phyloP scores from a whole-genome alignment of 768 basidiomycete genomes.

The Fomitopsis serialis region DNA sequence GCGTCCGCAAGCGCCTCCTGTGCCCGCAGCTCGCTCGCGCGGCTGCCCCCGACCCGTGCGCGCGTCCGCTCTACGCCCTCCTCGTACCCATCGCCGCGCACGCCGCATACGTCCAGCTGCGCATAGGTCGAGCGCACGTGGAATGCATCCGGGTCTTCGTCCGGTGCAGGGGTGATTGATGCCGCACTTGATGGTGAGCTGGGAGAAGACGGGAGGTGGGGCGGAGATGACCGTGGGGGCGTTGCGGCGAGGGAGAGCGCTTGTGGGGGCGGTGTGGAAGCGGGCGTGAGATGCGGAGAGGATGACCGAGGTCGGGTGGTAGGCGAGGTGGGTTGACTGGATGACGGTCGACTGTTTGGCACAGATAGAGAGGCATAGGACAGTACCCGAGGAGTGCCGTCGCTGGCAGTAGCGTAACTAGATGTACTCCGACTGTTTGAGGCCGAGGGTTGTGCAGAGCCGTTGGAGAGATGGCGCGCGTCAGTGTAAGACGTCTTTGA shows the following conservation, averaged over 20 bases:
- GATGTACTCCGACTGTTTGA: background rate
- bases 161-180: conserved; percentile 67
- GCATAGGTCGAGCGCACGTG: conserved; percentile 87
- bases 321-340: background rate
- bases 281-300: conserved; percentile 6
- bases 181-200: conserved; percentile 43
- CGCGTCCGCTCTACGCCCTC: conserved; percentile 93
- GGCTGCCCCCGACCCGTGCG: conserved; percentile 53
- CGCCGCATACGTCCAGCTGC: conserved; percentile 82
- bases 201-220: conserved; percentile 29
- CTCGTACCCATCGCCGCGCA: conserved; percentile 90
- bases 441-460: background rate
- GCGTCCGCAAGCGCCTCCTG: conserved; percentile 50
- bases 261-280: conserved; percentile 14
- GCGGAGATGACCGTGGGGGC: conserved; percentile 25
- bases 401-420: background rate
- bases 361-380: background rate
- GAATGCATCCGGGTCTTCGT: conserved; percentile 78
- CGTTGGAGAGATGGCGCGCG: background rate
- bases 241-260: conserved; percentile 7
- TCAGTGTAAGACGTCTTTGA: background rate
- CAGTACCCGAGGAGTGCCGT: background rate
- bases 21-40: conserved; percentile 55
- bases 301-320: conserved; percentile 1
- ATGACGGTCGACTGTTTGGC: background rate